These are phyloP conservation scores for Phytophthora pisi DNA, from an alignment of 352 stramenopile species.

Conservation along the genomic window DNA sequence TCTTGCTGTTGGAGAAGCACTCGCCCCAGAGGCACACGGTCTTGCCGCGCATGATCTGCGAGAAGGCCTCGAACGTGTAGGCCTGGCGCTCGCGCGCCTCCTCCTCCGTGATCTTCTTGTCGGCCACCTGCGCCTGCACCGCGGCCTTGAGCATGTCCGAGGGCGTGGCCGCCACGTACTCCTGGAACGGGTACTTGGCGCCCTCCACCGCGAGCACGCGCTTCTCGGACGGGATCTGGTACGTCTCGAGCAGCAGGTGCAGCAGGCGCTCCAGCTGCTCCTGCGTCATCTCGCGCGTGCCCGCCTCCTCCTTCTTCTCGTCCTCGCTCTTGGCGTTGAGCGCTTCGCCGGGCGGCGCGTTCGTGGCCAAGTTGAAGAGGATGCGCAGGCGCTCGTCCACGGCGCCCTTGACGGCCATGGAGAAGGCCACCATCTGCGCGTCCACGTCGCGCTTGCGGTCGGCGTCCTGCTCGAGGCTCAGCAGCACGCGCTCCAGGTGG, in stretches of 20 bases:
- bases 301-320: slow-evolving; percentile 27
- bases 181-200: slow-evolving; percentile 80
- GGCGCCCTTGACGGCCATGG: slow-evolving; percentile 77
- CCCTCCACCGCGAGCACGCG: slow-evolving; percentile 69
- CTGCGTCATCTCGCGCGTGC: slow-evolving; percentile 59
- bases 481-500: slow-evolving; percentile 77
- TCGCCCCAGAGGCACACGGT: slow-evolving; percentile 86
- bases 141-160: slow-evolving; percentile 50
- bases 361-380: slow-evolving; percentile 72
- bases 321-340: slow-evolving; percentile 25
- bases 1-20: slow-evolving; percentile 84
- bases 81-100: slow-evolving; percentile 51
- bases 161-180: slow-evolving; percentile 56
- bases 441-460: slow-evolving; percentile 72
- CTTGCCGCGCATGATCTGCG: slow-evolving; percentile 80
- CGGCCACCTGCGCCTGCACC: slow-evolving; percentile 42
- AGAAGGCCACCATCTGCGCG: slow-evolving; percentile 80
- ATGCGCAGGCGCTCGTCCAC: slow-evolving; percentile 74
- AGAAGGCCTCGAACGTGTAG: slow-evolving; percentile 83
- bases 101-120: slow-evolving; percentile 61
- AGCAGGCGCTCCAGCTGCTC: slow-evolving; percentile 67
- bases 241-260: slow-evolving; percentile 74
- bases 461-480: slow-evolving; percentile 64
- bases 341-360: slow-evolving; percentile 35
- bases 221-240: slow-evolving; percentile 87